These are phyloP conservation scores for Dimargaris cristalligena DNA, from an alignment of 192 early-diverging fungal species.

Conservation along the genomic window DNA sequence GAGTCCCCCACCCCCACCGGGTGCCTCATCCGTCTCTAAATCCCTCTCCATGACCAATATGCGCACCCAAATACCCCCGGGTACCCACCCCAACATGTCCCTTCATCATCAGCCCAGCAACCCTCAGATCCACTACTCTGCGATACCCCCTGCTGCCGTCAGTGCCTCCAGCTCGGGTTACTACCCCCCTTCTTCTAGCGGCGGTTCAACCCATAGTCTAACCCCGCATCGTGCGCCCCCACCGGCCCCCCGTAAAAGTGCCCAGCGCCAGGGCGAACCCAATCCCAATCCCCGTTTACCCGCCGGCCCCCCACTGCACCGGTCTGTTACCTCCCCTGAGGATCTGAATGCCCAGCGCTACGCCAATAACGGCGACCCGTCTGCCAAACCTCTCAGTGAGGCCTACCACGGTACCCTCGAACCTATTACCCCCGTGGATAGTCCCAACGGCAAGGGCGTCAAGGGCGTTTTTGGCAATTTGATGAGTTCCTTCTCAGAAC, in stretches of 20 bases:
- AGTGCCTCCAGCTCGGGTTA: neutral
- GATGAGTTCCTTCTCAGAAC: conserved; percentile 20
- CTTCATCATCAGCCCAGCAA: neutral
- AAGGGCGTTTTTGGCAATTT: conserved; percentile 11
- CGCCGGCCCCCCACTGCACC: conserved; percentile 1
- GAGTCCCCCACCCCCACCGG: conserved; percentile 5
- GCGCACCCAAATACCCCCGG: neutral
- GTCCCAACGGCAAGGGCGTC: conserved; percentile 9
- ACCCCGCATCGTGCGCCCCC: conserved; percentile 3
- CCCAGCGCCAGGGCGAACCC: neutral
- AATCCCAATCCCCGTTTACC: neutral
- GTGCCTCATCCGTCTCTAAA: neutral
- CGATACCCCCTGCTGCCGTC: neutral
- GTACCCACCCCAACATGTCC: no score
- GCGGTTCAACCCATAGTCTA: neutral
- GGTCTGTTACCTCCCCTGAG: conserved; percentile 10
- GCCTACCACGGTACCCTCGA: conserved; percentile 8
- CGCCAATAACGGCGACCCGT: neutral
- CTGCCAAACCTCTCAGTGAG: neutral
- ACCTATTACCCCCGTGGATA: neutral
- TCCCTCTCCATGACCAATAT: conserved; percentile 9
- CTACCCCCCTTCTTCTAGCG: neutral
- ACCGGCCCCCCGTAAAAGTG: conserved; percentile 1
- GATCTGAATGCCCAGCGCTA: neutral
- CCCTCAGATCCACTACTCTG: conserved; percentile 1